Percentiles rank a stretch among this genome's conserved stretches.
Conservation (phyloP, 1,284 basidiomycete species). For the Earliella scabrosa region DNA sequence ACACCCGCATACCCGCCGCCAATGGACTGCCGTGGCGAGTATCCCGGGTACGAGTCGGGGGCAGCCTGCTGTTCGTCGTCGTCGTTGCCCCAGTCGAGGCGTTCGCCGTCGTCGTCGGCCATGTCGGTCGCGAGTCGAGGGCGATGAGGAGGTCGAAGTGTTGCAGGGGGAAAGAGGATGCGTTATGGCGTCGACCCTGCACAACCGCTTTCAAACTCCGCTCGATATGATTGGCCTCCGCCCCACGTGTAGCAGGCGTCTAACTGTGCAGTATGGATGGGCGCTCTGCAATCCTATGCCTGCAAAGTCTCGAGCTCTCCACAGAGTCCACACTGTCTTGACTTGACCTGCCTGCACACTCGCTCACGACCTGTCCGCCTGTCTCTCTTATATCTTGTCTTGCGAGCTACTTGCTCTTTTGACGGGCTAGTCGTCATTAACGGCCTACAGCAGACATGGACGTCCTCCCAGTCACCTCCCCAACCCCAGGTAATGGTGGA, state of each 20-base stretch:
- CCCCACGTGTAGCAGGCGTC: not conserved
- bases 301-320: too few species aligned
- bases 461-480: conserved; percentile 58
- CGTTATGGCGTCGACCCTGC: conserved; percentile 8
- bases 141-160: not conserved
- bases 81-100: conserved; percentile 77
- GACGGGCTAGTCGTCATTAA: not conserved
- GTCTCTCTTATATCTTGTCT: too few species aligned
- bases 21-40: conserved; percentile 19
- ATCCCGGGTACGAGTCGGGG: conserved; percentile 26
- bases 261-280: not conserved
- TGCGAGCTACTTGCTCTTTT: not conserved
- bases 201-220: not conserved
- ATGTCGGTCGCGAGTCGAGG: conserved; percentile 39
- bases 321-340: too few species aligned
- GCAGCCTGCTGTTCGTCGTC: conserved; percentile 55
- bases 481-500: conserved; percentile 40
- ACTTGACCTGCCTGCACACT: too few species aligned
- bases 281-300: too few species aligned
- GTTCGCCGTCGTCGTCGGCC: conserved; percentile 66
- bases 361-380: too few species aligned
- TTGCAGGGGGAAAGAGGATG: not conserved
- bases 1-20: conserved; percentile 13
- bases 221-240: not conserved
- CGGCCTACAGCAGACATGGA: conserved; percentile 53